Percentiles rank a stretch among this genome's conserved stretches.
Conservation (phyloP, 78 protist species). For the Dictyostelium brefeldianum region DNA sequence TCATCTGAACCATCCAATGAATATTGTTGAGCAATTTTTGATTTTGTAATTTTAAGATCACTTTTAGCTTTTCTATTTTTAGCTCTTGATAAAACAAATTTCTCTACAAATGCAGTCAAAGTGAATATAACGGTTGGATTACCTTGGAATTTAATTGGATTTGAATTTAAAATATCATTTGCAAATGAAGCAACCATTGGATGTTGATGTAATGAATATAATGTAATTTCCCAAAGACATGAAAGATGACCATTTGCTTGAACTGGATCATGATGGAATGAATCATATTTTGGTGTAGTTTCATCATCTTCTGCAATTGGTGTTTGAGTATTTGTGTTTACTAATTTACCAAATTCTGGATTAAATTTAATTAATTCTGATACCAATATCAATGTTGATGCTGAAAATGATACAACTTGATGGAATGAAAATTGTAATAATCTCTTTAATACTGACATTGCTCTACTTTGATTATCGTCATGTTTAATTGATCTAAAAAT, state of each 20-base stretch:
- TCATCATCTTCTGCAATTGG: background rate
- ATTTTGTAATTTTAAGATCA: constrained; percentile 37
- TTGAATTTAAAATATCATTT: background rate
- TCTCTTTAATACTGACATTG: constrained; percentile 56
- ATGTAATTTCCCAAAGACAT: constrained; percentile 79
- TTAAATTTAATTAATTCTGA: constrained; percentile 42
- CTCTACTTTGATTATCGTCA: constrained; percentile 19
- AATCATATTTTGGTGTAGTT: constrained; percentile 49
- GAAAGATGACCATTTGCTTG: constrained; percentile 62
- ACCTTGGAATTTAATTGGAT: constrained; percentile 52
- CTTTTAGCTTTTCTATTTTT: background rate
- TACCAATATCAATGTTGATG: constrained; percentile 7
- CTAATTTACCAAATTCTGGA: constrained; percentile 11
- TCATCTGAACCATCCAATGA: background rate
- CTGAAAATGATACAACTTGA: constrained; percentile 47
- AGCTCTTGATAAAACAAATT: constrained; percentile 73
- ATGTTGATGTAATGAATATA: constrained; percentile 75
- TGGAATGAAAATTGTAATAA: constrained; percentile 56
- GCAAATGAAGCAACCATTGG: constrained; percentile 81
- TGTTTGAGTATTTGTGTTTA: background rate
- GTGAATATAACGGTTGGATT: constrained; percentile 84
- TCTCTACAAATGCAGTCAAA: constrained; percentile 60
- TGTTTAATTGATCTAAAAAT: constrained; percentile 39
- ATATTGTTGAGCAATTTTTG: constrained; percentile 8
- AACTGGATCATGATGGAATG: constrained; percentile 76